Base-by-base conservation (phyloP, 2,329 filamentous ascomycete genomes). In the Scopulariopsis brevicaulis region DNA sequence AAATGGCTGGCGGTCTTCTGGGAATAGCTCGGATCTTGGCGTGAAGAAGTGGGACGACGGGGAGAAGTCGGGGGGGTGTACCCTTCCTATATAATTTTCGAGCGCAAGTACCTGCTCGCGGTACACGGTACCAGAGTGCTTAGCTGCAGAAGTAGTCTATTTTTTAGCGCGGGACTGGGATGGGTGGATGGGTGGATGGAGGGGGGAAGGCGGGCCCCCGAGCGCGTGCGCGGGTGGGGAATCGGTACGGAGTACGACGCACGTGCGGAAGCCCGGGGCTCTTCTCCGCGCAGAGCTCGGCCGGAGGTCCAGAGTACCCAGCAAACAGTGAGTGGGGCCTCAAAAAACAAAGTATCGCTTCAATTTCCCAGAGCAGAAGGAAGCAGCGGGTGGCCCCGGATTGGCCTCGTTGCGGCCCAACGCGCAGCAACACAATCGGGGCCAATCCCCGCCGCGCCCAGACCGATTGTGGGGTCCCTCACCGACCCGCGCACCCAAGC, bases 51-150 rank as follows among this genome's bases (percentile, higher is more conserved):
- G 52, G 52, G 52, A 54, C 52, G 52, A 37, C n/a, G 22, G 40
- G 40, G 15, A 50, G n/a, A 48, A 18, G 18, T 48, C 43, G 43
- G 54, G 54, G 54, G 54, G 54, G 54, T 48, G 54, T 56, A 56
- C 54, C 43, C 22, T 50, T 56, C 40, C 54, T 56, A 56, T 56
- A 56, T 56, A 56, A 50, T 56, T 28, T 28, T 55, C 28, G 54
- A 32, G 15, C 7, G 35, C 53, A 35, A 35, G 52, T 54, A 53
- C 52, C 34, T 53, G 3, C 6, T 32, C 20, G 53, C n/a, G 24
- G 24, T 28, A 53, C 51, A 28, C 43, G n/a, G 43, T 48, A 22
- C 43, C 43, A 48, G n/a, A 18, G 15, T 48, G 7, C 43, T 48
- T 48, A 10, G 43, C n/a, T 48, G 43, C 43, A 22, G 53, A 24